A percentile compares a stretch with the other conserved stretches of the same genome.
Conservation (phyloP, 1,284 basidiomycete species). For the Sutorius eximius region DNA sequence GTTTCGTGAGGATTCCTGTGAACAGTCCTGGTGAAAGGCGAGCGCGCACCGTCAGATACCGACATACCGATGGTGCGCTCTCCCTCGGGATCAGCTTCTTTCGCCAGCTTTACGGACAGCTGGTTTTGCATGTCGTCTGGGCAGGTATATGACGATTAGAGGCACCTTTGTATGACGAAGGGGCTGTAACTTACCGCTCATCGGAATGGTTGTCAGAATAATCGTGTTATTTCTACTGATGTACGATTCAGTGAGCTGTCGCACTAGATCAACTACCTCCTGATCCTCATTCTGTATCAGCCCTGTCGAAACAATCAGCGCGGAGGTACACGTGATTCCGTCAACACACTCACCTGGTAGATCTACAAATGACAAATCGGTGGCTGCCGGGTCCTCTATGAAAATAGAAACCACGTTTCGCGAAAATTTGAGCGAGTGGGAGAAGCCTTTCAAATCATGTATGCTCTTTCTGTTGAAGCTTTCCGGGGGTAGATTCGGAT, state of each 20-base stretch:
- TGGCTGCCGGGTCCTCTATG: slow-evolving; percentile 44
- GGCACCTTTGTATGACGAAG: neutral
- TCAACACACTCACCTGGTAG: slow-evolving; percentile 42
- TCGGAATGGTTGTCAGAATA: slow-evolving; percentile 61
- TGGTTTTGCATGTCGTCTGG: slow-evolving; percentile 70
- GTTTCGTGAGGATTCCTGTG: slow-evolving; percentile 65
- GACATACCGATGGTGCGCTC: slow-evolving; percentile 57
- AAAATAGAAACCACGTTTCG: slow-evolving; percentile 53
- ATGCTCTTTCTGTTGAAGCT: slow-evolving; percentile 38
- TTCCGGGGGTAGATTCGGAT: slow-evolving; percentile 35
- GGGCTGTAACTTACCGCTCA: slow-evolving; percentile 46
- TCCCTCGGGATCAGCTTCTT: slow-evolving; percentile 50
- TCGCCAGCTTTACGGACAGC: slow-evolving; percentile 53
- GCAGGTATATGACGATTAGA: neutral
- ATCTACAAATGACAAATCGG: slow-evolving; percentile 52
- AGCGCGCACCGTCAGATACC: neutral
- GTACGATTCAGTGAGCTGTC: slow-evolving; percentile 45
- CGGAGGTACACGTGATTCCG: neutral
- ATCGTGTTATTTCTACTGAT: slow-evolving; percentile 49
- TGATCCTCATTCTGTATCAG: slow-evolving; percentile 54
- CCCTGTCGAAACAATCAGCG: slow-evolving; percentile 35
- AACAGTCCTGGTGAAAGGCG: neutral
- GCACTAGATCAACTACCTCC: slow-evolving; percentile 46
- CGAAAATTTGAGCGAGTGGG: slow-evolving; percentile 46
- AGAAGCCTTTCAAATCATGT: slow-evolving; percentile 32